Percentiles rank a stretch among this genome's conserved stretches.
Conservation (phyloP, 139 green algal genomes). For the Picochlorum sp. region DNA sequence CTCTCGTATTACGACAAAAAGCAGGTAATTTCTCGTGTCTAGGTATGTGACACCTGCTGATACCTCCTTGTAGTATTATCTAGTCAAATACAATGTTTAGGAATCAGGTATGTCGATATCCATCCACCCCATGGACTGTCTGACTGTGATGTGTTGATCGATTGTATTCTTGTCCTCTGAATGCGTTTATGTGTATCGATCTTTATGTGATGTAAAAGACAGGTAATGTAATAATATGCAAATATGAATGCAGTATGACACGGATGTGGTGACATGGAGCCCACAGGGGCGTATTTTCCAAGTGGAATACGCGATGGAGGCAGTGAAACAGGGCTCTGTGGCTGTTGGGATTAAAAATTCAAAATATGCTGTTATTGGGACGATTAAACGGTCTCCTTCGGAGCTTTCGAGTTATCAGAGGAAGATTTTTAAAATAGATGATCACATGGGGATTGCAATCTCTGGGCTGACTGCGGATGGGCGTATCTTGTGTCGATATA, state of each 20-base stretch:
- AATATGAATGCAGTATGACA: conserved; percentile 81
- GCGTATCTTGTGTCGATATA: conserved; percentile 85
- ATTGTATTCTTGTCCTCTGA: background rate
- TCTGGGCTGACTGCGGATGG: conserved; percentile 91
- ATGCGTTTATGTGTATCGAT: too few relatives aligned
- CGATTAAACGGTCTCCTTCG: conserved; percentile 77
- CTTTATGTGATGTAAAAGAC: too few relatives aligned
- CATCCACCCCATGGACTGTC: too few relatives aligned
- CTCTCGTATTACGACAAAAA: too few relatives aligned
- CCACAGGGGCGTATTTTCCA: conserved; percentile 90
- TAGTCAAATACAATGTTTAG: background rate
- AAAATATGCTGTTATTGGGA: conserved; percentile 82
- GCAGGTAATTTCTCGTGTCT: too few relatives aligned
- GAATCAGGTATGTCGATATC: background rate
- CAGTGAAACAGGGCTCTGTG: conserved; percentile 93
- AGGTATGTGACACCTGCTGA: too few relatives aligned
- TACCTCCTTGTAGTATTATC: too few relatives aligned
- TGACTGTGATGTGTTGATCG: background rate
- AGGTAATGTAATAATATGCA: too few relatives aligned
- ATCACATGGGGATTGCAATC: conserved; percentile 95
- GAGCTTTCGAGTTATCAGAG: conserved; percentile 86
- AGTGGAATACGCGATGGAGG: conserved; percentile 98
- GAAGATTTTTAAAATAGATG: conserved; percentile 96
- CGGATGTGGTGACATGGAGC: conserved; percentile 92
- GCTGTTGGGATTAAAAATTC: conserved; percentile 86